Conservation (phyloP, 345 rosid genomes). For the Aegle marmelos region DNA sequence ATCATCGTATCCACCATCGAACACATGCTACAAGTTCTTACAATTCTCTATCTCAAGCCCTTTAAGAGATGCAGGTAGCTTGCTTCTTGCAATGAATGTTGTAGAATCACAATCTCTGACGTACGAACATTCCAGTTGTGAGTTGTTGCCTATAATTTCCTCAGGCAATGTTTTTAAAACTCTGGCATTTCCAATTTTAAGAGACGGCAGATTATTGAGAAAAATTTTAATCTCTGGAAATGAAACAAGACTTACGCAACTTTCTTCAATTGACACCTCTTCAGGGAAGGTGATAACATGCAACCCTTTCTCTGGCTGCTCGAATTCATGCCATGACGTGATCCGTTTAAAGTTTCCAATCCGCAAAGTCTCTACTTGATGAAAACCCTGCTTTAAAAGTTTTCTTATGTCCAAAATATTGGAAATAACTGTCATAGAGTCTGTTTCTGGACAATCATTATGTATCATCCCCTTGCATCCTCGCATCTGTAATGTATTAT, state of each 20-base stretch:
- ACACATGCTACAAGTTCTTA: not conserved
- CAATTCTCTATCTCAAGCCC: not conserved
- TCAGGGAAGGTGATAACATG: not conserved
- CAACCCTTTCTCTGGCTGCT: not conserved
- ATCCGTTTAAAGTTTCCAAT: not conserved
- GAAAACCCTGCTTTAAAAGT: not conserved
- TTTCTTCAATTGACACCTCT: not conserved
- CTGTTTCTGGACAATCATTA: not conserved
- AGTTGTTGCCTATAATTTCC: not conserved
- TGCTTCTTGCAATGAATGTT: not conserved
- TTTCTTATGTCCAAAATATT: not conserved
- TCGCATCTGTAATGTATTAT: not conserved
- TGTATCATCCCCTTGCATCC: not conserved
- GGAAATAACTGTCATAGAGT: not conserved
- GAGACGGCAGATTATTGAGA: not conserved
- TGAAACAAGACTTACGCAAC: not conserved
- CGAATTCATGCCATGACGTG: not conserved
- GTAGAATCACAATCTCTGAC: not conserved
- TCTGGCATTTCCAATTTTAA: not conserved
- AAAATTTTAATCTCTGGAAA: not conserved
- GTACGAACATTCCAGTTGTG: not conserved
- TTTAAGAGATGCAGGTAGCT: not conserved
- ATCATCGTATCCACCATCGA: not conserved
- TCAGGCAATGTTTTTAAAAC: not conserved
- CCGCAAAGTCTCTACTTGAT: not conserved